These are phyloP conservation scores for Candida anglica DNA, from an alignment of 805 yeast species.

Conservation along the genomic window DNA sequence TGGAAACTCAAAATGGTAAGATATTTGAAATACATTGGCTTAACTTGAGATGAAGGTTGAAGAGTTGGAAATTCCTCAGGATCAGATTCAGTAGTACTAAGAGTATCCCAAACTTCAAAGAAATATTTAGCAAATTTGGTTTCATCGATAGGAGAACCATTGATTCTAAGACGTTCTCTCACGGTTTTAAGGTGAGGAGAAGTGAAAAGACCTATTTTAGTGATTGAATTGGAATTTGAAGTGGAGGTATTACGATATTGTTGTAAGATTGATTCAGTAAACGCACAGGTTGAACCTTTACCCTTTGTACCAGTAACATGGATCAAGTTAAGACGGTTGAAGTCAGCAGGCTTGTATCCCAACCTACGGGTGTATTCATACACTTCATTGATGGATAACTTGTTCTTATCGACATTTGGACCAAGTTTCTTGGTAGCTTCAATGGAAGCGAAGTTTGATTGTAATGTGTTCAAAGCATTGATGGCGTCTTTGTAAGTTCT, in stretches of 20 bases:
- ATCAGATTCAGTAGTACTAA: constrained; percentile 58
- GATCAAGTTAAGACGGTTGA: constrained; percentile 70
- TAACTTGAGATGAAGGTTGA: constrained; percentile 64
- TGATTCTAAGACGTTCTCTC: constrained; percentile 83
- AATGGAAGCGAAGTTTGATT: constrained; percentile 85
- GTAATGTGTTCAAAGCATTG: constrained; percentile 76
- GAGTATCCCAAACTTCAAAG: constrained; percentile 88
- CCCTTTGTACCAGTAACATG: constrained; percentile 99
- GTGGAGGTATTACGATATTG: constrained; percentile 61
- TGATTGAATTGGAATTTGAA: constrained; percentile 17
- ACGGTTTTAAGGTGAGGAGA: constrained; percentile 95
- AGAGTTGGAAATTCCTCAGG: constrained; percentile 53
- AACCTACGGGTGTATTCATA: constrained; percentile 35
- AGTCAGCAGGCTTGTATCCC: constrained; percentile 52
- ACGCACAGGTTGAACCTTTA: constrained; percentile 97
- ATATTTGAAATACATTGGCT: constrained; percentile 92
- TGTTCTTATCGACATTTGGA: constrained; percentile 48
- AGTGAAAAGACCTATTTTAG: constrained; percentile 86
- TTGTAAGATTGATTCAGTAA: constrained; percentile 71
- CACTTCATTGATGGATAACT: constrained; percentile 80
- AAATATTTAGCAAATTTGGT: constrained; percentile 81
- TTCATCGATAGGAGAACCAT: constrained; percentile 83
- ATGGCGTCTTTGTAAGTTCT: constrained; percentile 66
- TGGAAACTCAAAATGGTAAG: constrained; percentile 88
- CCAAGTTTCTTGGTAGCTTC: constrained; percentile 79